Percentiles rank a stretch among this genome's conserved stretches.
These are phyloP conservation scores for Sabuloglossum arenarium DNA, from an alignment of 495 filamentous ascomycete species.

Conservation along the genomic window DNA sequence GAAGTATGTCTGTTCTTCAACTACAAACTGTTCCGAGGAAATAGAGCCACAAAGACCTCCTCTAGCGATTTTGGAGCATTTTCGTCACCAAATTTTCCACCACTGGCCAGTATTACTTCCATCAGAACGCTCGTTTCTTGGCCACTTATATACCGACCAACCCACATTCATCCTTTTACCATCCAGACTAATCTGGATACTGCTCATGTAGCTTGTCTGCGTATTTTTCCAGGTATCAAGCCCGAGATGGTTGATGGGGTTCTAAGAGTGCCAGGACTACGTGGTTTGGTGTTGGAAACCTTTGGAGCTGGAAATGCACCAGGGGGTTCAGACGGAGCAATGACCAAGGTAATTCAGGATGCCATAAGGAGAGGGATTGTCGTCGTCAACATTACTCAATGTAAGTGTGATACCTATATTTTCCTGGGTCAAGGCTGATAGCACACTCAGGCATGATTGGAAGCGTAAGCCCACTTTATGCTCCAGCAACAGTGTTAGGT, in stretches of 20 bases:
- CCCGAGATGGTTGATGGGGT: constrained; percentile 90
- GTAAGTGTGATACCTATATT: constrained; percentile 21
- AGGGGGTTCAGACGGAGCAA: constrained; percentile 55
- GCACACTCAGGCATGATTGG: constrained; percentile 38
- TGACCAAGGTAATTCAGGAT: constrained; percentile 59
- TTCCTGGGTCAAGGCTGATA: background rate
- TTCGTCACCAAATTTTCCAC: constrained; percentile 10
- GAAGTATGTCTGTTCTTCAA: constrained; percentile 96
- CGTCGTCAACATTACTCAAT: constrained; percentile 89
- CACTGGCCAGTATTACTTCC: constrained; percentile 30
- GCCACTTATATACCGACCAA: constrained; percentile 59
- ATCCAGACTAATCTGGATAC: constrained; percentile 68
- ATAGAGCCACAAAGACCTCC: constrained; percentile 75
- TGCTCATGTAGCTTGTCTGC: constrained; percentile 73
- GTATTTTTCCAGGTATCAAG: constrained; percentile 90
- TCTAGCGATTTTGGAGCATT: constrained; percentile 78
- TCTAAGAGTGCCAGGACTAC: constrained; percentile 51
- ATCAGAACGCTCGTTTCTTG: constrained; percentile 70
- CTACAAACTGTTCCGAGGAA: constrained; percentile 78
- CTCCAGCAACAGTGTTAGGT: constrained; percentile 73
- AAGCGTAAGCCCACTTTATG: constrained; percentile 78
- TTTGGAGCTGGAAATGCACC: constrained; percentile 94
- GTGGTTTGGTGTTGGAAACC: constrained; percentile 78
- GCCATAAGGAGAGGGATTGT: constrained; percentile 67
- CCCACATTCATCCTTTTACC: constrained; percentile 46